Base-by-base conservation (phyloP, 352 stramenopile genomes). In the Phytophthora idaei region DNA sequence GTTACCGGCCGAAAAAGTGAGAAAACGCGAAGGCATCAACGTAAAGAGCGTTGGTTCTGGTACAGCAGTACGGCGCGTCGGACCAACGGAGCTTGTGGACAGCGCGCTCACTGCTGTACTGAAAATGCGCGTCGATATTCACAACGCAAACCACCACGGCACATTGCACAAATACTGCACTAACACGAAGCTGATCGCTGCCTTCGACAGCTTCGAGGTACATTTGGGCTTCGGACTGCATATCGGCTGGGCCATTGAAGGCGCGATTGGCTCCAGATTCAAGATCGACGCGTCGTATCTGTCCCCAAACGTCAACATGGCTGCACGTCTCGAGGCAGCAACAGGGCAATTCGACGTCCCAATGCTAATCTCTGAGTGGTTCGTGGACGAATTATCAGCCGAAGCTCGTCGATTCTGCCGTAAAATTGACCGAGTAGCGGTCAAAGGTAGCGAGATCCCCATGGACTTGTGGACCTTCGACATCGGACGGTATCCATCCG, bases 201-300 rank as follows among this genome's bases (percentile, higher is more conserved):
- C 85, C 6, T 97, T 97, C 58, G 90, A 91, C 32, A 81, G 89
- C 61, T 99, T 98, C 71, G 87, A 97, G 31, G 92, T 99, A 3
- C 86, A 97, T 56, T 75, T 99, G 53, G 95, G 97, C 57, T 99
- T 99, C 78, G 98, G 98, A 0, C 80, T 99, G 51, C 97, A 99
- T 69, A 92, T 98, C 15, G 97, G 98, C 12, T 99, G 98, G 98
- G 97, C 97, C 0, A 99, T 99, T 42, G 98, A 99, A 81, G 98
- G 98, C 27, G 96, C 97, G 1, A 98, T 99, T 57, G 98, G 98
- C 28, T 98, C 93, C 15, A 74, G 94, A 29, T 98, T 98, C 83
- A 99, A 99, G 74, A 98, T 99, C 50, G 97, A 99, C 78, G 97
- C 97, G 29, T 99, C 96, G 1, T 99, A 99, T 63, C 74, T 99